These are phyloP conservation scores for Arxiozyma slooffiae DNA, from an alignment of 1,139 yeast species.

Conservation along the genomic window DNA sequence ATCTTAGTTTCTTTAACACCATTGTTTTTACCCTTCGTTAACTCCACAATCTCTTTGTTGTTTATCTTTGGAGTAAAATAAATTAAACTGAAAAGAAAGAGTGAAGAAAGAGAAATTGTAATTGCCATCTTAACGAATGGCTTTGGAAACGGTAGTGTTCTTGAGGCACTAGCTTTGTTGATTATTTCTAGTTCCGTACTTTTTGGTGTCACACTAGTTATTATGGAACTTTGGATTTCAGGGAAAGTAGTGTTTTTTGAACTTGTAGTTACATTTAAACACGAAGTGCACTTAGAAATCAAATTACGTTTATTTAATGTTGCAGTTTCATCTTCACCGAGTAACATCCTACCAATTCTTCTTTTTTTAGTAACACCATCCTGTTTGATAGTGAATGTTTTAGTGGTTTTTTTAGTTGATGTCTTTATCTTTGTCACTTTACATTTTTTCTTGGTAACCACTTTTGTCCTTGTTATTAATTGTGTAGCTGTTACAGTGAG, in stretches of 20 bases:
- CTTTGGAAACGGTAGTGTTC: background rate
- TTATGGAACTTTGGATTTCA: background rate
- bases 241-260: background rate
- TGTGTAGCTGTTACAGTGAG: conserved; percentile 15
- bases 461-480: conserved; percentile 10
- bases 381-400: background rate
- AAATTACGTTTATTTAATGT: background rate
- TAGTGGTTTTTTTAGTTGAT: conserved; percentile 2
- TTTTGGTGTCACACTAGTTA: background rate
- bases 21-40: background rate
- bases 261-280: background rate
- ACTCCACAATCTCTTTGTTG: background rate
- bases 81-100: background rate
- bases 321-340: background rate
- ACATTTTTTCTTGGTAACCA: background rate
- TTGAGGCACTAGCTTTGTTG: background rate
- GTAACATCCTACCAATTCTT: background rate
- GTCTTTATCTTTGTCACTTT: conserved; percentile 2
- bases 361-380: background rate
- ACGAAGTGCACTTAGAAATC: background rate
- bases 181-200: background rate
- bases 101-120: background rate
- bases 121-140: background rate
- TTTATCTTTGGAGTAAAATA: background rate
- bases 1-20: background rate